Evolutionary conservation across 768 basidiomycete species (phyloP), one percentile per base, ranked within the genome.

Genomic region (Mycena leptocephala): DNA sequence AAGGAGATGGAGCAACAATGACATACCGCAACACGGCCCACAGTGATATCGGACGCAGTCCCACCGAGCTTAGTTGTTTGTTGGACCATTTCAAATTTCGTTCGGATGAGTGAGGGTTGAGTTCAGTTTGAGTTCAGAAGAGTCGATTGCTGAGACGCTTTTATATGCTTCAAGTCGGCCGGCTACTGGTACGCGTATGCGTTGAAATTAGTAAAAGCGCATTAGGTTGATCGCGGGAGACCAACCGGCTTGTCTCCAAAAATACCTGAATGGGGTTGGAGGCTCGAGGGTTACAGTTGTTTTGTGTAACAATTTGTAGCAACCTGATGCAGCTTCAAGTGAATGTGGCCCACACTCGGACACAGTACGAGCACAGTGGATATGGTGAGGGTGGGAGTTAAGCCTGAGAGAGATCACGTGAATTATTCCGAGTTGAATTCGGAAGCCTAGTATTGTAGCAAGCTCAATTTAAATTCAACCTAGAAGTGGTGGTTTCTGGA

Each of bases 11-110:
- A 20, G 16, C 11, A 26, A 43, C 5, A 48, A 3, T 8, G 14
- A 6, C 68, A n/a, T 70, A 89, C 88, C 9, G 82, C 88, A 30
- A 87, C 82, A 77, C 86, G 86, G 0, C 82, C 86, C 41, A 90
- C 85, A 62, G 83, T 79, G 62, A 87, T 39, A 30, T 81, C 70
- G 4, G 85, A 83, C 28, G 86, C 85, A 13, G 86, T 85, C 20
- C 87, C 86, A 41, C 88, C 87, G 14, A 89, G 84, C 37, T 81
- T 84, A 0, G 80, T 81, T 6, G 86, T 86, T 56, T 75, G 22
- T 20, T 67, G 43, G 9, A 74, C 65, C 72, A 74, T 74, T 53
- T 61, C 16, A 22, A 37, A 37, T 28, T 13, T 51, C 24, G 48
- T 51, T 18, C 14, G 20, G 18, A 20, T 14, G 43, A 9, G 43